Evolutionary conservation across 2,329 filamentous ascomycete genomes (phyloP), one percentile per base, ranked within the genome.

Genomic region (Pseudogymnoascus sp.): DNA sequence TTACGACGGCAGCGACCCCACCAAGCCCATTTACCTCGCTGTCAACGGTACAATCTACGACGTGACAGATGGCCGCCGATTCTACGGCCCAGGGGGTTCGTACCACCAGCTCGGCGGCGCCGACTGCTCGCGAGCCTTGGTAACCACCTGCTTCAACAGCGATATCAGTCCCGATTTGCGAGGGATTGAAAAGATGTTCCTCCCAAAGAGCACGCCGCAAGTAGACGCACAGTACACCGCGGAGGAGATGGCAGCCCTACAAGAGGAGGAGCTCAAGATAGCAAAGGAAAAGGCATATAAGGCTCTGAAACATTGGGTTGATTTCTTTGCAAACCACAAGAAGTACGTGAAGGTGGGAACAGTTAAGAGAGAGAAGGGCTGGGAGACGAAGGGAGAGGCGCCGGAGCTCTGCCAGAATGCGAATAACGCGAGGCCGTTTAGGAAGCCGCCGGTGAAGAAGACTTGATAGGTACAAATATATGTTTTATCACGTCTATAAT

Each of bases 1-100:
- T 59, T 95, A 89, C 80, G 87, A 96, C 76, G 95, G 94, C 76
- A 81, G 78, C 62, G 86, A 96, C 74, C 78, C 85, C 8, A 73
- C 76, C 6, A 85, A 88, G 63, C 94, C 94, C 5, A 84, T 97
- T 73, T 96, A 96, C 78, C 83, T 99, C 61, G 91, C 92, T 65
- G 85, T 99, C 70, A 93, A 94, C 77, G 87, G 89, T 70, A 89
- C 85, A 62, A 89, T 95, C 75, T 94, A 88, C 80, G 90, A 95
- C 74, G 90, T 95, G 40, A 83, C 84, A n/a, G 76, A 81, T 31
- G 86, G 85, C 60, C 79, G 83, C 68, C 74, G 81, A 73, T 78
- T 88, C 75, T 94, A 94, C 77, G 90, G 90, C 0, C 87, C 92
- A 0, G 92, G 91, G 29, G 94, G 92, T 4, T 85, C 85, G 37